phyloP scores from a whole-genome alignment of 768 basidiomycete species.

The Leccinum incarnatum region DNA sequence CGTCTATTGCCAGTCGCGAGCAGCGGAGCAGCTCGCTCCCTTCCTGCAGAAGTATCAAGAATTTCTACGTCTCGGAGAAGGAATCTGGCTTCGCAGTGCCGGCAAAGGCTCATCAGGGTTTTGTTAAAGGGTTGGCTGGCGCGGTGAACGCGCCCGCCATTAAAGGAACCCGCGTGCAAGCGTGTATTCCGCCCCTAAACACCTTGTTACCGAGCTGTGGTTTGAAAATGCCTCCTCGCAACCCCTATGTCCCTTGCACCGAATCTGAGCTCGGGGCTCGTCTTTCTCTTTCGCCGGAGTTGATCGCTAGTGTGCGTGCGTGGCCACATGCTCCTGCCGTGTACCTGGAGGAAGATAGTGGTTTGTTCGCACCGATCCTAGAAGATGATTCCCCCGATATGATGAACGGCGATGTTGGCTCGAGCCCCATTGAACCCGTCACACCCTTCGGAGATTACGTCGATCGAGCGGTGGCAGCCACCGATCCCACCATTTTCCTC shows the following conservation, averaged over 20 bases:
- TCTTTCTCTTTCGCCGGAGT: conserved; percentile 14
- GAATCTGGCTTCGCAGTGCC: conserved; percentile 26
- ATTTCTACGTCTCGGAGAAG: conserved; percentile 65
- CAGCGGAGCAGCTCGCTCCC: conserved; percentile 74
- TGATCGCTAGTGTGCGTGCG: conserved; percentile 2
- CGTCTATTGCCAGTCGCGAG: conserved; percentile 63
- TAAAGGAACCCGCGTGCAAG: conserved; percentile 84
- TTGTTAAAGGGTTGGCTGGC: conserved; percentile 69
- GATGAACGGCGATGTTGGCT: conserved; percentile 49
- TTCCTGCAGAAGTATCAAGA: conserved; percentile 67
- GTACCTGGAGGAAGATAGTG: conserved; percentile 27
- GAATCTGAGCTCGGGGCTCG: not conserved
- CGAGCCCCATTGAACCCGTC: conserved; percentile 70
- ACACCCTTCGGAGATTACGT: conserved; percentile 78
- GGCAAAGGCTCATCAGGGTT: conserved; percentile 48
- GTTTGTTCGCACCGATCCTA: conserved; percentile 58
- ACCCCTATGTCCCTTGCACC: conserved; percentile 25
- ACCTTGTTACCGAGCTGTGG: conserved; percentile 16
- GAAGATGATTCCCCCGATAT: conserved; percentile 64
- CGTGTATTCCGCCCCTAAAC: conserved; percentile 76
- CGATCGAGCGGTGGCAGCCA: conserved; percentile 63
- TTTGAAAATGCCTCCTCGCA: conserved; percentile 14
- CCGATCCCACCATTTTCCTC: conserved; percentile 26
- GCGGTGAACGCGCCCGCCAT: conserved; percentile 77
- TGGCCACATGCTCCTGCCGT: conserved; percentile 21